A percentile compares a stretch with the other conserved stretches of the same genome.
These are phyloP conservation scores for Pythium insidiosum DNA, from an alignment of 352 stramenopile species.

Conservation along the genomic window DNA sequence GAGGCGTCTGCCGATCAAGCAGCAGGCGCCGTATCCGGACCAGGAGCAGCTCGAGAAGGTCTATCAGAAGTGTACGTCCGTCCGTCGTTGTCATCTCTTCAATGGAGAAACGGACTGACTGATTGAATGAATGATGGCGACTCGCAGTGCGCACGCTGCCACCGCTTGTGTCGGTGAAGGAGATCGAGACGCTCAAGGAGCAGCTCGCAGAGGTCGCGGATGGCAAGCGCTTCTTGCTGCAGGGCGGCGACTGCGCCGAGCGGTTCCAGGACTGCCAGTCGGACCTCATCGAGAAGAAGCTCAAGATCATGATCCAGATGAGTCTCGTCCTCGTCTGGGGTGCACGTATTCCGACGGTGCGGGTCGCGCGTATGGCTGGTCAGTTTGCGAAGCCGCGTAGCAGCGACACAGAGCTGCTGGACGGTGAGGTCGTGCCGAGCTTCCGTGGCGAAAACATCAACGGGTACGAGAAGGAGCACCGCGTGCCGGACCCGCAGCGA, in stretches of 20 bases:
- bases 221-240: constrained; percentile 97
- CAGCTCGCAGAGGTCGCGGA: constrained; percentile 91
- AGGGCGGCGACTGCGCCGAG: constrained; percentile 98
- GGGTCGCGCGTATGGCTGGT: constrained; percentile 95
- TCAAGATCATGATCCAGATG: constrained; percentile 97
- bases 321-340: constrained; percentile 96
- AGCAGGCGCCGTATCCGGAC: constrained; percentile 75
- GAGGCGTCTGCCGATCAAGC: constrained; percentile 70
- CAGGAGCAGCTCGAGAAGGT: constrained; percentile 55
- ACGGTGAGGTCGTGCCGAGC: constrained; percentile 92
- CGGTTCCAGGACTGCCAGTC: constrained; percentile 91
- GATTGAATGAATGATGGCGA: constrained; percentile 25
- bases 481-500: constrained; percentile 89
- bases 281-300: constrained; percentile 86
- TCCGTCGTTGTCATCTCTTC: background rate
- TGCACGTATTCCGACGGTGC: constrained; percentile 95
- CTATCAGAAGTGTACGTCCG: constrained; percentile 53
- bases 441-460: constrained; percentile 99
- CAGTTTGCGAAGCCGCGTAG: constrained; percentile 98
- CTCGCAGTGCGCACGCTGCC: constrained; percentile 66
- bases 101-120: constrained; percentile 16
- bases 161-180: constrained; percentile 94
- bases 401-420: constrained; percentile 90
- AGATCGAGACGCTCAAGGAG: constrained; percentile 90
- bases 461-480: constrained; percentile 87